Conservation (phyloP, 345 rosid genomes). For the Syzygium jambos region DNA sequence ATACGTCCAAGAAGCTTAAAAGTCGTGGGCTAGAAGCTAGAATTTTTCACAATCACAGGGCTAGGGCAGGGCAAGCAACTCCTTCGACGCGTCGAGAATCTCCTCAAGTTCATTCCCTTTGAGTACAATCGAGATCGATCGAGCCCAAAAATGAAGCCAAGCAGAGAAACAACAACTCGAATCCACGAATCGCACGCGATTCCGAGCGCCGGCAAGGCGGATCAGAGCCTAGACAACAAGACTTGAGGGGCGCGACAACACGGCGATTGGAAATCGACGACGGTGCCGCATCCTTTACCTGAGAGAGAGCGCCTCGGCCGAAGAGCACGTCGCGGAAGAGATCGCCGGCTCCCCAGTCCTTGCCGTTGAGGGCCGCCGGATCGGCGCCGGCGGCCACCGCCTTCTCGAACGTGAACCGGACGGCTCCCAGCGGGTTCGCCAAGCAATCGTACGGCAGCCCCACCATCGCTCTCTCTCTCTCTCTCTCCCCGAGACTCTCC, state of each 20-base stretch:
- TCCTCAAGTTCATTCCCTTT: not conserved
- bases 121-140: not conserved
- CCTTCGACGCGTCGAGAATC: not conserved
- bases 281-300: slow-evolving; percentile 18
- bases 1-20: not conserved
- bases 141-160: not conserved
- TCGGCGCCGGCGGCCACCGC: slow-evolving; percentile 50
- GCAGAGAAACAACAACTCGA: not conserved
- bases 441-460: slow-evolving; percentile 77
- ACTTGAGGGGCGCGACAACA: not conserved
- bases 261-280: not conserved
- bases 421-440: slow-evolving; percentile 83
- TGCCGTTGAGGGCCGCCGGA: slow-evolving; percentile 62
- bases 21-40: not conserved
- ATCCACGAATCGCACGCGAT: not conserved
- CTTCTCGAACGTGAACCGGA: slow-evolving; percentile 68
- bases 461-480: slow-evolving; percentile 34
- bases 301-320: slow-evolving; percentile 49
- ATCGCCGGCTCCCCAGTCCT: slow-evolving; percentile 85
- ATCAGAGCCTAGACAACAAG: not conserved
- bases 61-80: not conserved
- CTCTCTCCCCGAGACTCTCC: not conserved
- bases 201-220: not conserved
- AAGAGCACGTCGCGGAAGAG: slow-evolving; percentile 70
- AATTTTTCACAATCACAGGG: not conserved